phyloP scores from a whole-genome alignment of 805 yeast species.

The Saturnispora bothae region DNA sequence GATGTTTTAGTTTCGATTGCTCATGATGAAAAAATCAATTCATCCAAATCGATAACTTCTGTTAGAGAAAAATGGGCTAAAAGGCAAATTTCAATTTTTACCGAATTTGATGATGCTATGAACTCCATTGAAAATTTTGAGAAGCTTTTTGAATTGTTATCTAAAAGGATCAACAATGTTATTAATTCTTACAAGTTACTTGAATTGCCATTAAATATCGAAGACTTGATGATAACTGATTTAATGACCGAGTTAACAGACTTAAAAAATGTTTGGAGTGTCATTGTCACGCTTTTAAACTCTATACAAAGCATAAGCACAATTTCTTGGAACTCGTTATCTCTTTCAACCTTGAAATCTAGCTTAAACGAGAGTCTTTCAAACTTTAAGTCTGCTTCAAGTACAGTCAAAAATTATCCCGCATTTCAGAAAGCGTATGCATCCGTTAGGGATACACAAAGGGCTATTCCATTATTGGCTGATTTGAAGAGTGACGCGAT shows the following conservation, averaged over 20 bases:
- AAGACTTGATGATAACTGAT: conserved; percentile 22
- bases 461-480: conserved; percentile 29
- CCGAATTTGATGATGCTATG: conserved; percentile 36
- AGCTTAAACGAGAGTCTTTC: conserved; percentile 41
- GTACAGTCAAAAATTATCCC: conserved; percentile 50
- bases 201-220: conserved; percentile 14
- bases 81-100: conserved; percentile 32
- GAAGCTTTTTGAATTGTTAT: conserved; percentile 9
- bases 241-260: conserved; percentile 43
- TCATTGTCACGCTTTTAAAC: conserved; percentile 42
- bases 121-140: conserved; percentile 24
- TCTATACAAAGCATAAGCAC: conserved; percentile 33
- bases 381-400: conserved; percentile 42
- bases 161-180: conserved; percentile 16
- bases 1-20: conserved; percentile 6
- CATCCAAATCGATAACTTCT: background rate
- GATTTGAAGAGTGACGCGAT: conserved; percentile 48
- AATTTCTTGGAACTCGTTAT: conserved; percentile 39
- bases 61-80: conserved; percentile 6
- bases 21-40: conserved; percentile 4
- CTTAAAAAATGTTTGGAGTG: conserved; percentile 52
- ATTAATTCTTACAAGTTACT: conserved; percentile 27
- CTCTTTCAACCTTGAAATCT: conserved; percentile 34
- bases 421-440: conserved; percentile 55
- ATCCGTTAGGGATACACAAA: conserved; percentile 31